A percentile compares a stretch with the other conserved stretches of the same genome.
phyloP scores from a whole-genome alignment of 2,329 filamentous ascomycete genomes.

The Hortaea werneckii region DNA sequence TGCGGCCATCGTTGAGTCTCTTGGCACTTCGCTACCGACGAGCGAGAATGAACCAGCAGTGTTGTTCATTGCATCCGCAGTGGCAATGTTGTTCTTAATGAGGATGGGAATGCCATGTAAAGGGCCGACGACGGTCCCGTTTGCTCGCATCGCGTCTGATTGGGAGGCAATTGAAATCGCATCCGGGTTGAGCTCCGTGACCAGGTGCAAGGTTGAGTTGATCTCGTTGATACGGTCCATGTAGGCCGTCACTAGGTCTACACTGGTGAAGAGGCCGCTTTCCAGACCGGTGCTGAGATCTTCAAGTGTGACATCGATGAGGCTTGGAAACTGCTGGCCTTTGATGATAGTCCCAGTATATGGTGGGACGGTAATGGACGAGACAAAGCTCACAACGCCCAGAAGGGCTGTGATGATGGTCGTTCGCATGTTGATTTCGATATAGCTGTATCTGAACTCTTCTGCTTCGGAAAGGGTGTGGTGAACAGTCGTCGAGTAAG shows the following conservation, averaged over 20 bases:
- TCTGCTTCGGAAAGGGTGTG: no score
- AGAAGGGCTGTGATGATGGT: conserved; percentile 2
- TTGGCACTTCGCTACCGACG: conserved; percentile 45
- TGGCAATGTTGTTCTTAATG: conserved; percentile 59
- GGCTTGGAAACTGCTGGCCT: conserved; percentile 22
- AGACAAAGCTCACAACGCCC: conserved; percentile 4
- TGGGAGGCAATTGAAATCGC: conserved; percentile 39
- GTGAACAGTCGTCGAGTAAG: no score
- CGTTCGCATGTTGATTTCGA: neutral
- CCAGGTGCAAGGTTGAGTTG: conserved; percentile 42
- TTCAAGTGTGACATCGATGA: conserved; percentile 44
- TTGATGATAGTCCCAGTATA: conserved; percentile 9
- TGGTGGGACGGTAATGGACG: conserved; percentile 7
- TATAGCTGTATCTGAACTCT: no score
- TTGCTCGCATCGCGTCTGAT: conserved; percentile 39
- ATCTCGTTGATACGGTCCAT: conserved; percentile 42
- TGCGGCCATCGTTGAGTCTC: conserved; percentile 48
- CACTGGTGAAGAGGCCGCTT: conserved; percentile 43
- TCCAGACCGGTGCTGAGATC: conserved; percentile 42
- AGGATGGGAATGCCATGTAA: conserved; percentile 56
- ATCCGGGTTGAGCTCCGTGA: conserved; percentile 48
- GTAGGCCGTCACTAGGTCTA: conserved; percentile 49
- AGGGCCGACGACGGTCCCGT: conserved; percentile 40
- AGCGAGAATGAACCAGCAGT: conserved; percentile 56
- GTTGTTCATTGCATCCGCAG: conserved; percentile 52